phyloP scores from a whole-genome alignment of 2,329 filamentous ascomycete genomes.

The Fusarium redolens region DNA sequence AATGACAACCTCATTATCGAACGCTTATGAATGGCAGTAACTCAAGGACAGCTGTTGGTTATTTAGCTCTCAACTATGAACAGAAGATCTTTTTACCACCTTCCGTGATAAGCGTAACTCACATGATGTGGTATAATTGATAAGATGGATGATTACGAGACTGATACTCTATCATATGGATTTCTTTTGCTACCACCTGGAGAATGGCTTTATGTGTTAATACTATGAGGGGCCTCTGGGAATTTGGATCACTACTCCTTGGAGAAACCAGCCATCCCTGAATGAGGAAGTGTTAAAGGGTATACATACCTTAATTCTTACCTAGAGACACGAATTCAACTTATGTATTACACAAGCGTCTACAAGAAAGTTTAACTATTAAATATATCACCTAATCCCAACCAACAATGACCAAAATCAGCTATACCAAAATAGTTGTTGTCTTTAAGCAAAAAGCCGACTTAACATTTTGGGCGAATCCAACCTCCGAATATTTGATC shows the following conservation, averaged over 20 bases:
- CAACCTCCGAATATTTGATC: neutral
- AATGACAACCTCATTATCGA: neutral
- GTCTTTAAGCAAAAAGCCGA: neutral
- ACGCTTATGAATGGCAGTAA: too few relatives aligned
- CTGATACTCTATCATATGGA: neutral
- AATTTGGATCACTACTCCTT: fast-evolving
- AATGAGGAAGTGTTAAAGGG: fast-evolving
- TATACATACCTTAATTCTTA: neutral
- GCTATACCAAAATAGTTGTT: neutral
- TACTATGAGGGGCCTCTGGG: fast-evolving
- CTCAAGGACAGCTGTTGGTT: neutral
- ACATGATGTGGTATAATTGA: neutral
- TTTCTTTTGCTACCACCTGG: fast-evolving
- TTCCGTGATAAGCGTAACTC: too few relatives aligned
- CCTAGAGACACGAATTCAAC: too few relatives aligned
- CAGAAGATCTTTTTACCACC: too few relatives aligned
- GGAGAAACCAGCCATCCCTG: fast-evolving
- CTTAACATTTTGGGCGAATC: neutral
- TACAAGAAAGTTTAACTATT: too few relatives aligned
- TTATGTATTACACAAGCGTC: too few relatives aligned
- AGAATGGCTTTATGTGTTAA: fast-evolving
- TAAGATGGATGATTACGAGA: too few relatives aligned
- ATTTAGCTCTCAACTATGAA: too few relatives aligned
- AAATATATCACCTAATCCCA: fast-evolving
- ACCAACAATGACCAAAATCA: neutral